These are phyloP conservation scores for Madurella fahalii DNA, from an alignment of 2,329 filamentous ascomycete species.

Conservation along the genomic window DNA sequence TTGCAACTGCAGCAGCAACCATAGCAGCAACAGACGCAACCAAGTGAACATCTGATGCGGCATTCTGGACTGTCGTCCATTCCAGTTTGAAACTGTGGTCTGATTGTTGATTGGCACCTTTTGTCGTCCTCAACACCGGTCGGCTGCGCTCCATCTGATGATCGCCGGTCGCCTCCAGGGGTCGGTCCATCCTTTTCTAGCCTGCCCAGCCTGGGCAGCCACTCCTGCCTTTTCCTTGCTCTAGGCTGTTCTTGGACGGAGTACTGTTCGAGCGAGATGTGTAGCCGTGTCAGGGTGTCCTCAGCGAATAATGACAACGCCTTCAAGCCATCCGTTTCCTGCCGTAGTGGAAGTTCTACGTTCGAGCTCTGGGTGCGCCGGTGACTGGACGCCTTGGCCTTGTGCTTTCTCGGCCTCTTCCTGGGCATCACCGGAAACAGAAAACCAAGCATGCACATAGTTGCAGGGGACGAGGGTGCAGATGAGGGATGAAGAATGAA, in stretches of 20 bases:
- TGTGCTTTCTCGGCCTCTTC: constrained; percentile 5
- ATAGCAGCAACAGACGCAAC: background rate
- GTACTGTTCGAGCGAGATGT: constrained; percentile 10
- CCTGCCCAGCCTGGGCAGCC: background rate
- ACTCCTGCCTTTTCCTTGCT: constrained; percentile 5
- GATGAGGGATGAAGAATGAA: background rate
- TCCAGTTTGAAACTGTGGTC: background rate
- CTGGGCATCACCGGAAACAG: constrained; percentile 9
- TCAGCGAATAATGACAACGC: background rate
- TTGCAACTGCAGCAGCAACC: constrained; percentile 6
- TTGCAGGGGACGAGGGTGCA: background rate
- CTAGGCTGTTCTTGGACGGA: constrained; percentile 7
- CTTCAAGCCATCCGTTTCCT: constrained; percentile 1
- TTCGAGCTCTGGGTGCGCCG: background rate
- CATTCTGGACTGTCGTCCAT: constrained; percentile 1
- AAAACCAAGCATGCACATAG: constrained; percentile 19
- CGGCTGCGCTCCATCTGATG: constrained; percentile 5
- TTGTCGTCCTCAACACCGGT: background rate
- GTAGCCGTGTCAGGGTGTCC: constrained; percentile 8
- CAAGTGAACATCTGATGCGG: background rate
- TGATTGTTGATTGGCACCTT: background rate
- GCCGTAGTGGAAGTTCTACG: background rate
- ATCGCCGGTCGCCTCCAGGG: background rate
- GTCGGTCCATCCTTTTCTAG: background rate
- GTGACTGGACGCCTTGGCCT: constrained; percentile 1